These are phyloP conservation scores for Pestalotiopsis sp. DNA, from an alignment of 2,329 filamentous ascomycete genomes.

Conservation along the genomic window DNA sequence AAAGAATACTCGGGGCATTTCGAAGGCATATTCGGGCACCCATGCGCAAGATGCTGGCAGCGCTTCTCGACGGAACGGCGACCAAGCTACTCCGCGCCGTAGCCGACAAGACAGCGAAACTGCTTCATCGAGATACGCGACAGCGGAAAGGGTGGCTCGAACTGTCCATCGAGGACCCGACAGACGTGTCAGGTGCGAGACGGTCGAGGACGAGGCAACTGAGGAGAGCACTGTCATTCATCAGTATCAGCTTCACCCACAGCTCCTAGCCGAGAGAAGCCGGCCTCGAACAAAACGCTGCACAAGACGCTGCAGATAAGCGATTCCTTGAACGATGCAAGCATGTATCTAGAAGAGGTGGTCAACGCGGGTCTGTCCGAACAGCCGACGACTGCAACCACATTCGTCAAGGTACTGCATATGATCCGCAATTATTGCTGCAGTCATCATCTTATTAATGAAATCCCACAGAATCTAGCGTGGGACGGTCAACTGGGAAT, in stretches of 20 bases:
- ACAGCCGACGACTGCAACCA: not conserved
- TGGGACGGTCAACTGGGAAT: not conserved
- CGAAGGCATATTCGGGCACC: too few species aligned
- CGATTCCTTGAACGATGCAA: too few species aligned
- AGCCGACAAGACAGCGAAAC: not conserved
- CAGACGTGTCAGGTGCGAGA: not conserved
- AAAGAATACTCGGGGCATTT: too few species aligned
- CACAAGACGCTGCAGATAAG: too few species aligned
- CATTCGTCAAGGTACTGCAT: not conserved
- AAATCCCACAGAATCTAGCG: not conserved
- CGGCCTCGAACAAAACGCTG: not conserved
- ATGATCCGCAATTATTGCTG: not conserved
- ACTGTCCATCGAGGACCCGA: not conserved
- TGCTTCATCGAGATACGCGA: not conserved
- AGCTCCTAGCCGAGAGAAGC: not conserved
- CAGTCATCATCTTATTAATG: not conserved
- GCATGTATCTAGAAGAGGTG: not conserved
- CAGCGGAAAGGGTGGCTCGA: not conserved
- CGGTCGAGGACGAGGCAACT: not conserved
- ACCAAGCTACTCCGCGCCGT: not conserved
- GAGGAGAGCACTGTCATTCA: not conserved
- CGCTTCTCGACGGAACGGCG: too few species aligned
- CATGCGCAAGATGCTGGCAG: too few species aligned
- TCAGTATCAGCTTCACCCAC: not conserved
- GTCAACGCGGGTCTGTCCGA: not conserved